Percentiles rank a stretch among this genome's conserved stretches.
Evolutionary conservation across 805 yeast species (phyloP).

Genomic region (Candida verbasci): DNA sequence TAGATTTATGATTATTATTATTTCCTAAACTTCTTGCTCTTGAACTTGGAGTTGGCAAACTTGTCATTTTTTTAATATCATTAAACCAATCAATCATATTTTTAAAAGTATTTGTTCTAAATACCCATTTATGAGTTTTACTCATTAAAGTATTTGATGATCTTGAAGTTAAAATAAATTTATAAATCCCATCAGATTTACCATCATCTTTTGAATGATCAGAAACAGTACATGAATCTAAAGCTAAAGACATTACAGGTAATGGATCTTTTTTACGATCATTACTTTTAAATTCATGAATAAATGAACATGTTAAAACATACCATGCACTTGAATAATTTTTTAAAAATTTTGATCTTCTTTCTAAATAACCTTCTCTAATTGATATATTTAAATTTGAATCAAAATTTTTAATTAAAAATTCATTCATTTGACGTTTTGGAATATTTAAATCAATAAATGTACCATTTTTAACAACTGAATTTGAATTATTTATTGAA

Average conservation of each 20-base stretch:
- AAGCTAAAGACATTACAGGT: slow-evolving; percentile 78
- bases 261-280: slow-evolving; percentile 77
- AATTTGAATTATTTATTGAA: slow-evolving; percentile 14
- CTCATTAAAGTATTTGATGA: slow-evolving; percentile 66
- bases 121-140: slow-evolving; percentile 91
- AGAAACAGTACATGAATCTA: slow-evolving; percentile 75
- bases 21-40: slow-evolving; percentile 41
- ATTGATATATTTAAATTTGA: slow-evolving; percentile 63
- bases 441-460: slow-evolving; percentile 39
- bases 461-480: slow-evolving; percentile 28
- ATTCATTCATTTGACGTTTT: slow-evolving; percentile 39
- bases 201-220: slow-evolving; percentile 79
- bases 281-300: slow-evolving; percentile 84
- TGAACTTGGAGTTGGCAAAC: slow-evolving; percentile 55
- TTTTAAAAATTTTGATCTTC: slow-evolving; percentile 86
- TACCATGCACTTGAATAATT: slow-evolving; percentile 90
- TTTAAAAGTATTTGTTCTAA: slow-evolving; percentile 80
- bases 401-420: slow-evolving; percentile 62
- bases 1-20: slow-evolving; percentile 1
- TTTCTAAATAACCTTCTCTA: slow-evolving; percentile 76
- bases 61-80: slow-evolving; percentile 66
- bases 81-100: slow-evolving; percentile 81
- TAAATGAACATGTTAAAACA: slow-evolving; percentile 79
- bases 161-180: slow-evolving; percentile 76
- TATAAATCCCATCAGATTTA: slow-evolving; percentile 50